These are phyloP conservation scores for Thuidium tamariscinum DNA, from an alignment of 225 moss, liverwort and hornwort species.

Conservation along the genomic window DNA sequence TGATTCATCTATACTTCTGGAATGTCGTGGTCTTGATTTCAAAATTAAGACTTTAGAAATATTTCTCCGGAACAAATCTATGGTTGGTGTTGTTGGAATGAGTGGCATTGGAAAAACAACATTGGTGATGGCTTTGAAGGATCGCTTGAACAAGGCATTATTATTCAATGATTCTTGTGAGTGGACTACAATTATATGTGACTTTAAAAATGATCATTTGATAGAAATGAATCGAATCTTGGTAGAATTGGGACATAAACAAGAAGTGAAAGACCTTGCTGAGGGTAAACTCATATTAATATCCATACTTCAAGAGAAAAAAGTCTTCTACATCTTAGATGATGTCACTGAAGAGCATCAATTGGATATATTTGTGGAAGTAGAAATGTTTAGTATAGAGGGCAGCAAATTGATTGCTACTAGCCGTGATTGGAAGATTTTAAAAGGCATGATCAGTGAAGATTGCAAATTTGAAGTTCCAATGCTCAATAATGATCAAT, in stretches of 20 bases:
- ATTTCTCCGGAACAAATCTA: background rate
- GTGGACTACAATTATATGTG: background rate
- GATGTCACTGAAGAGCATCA: background rate
- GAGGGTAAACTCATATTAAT: background rate
- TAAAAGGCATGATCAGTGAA: background rate
- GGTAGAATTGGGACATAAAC: background rate
- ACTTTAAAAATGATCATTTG: background rate
- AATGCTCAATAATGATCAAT: background rate
- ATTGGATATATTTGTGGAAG: background rate
- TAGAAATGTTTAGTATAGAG: rapidly evolving
- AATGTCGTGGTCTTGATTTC: background rate
- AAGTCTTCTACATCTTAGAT: background rate
- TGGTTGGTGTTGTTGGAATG: background rate
- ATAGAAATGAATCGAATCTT: background rate
- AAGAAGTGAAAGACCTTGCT: background rate
- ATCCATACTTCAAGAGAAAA: rapidly evolving
- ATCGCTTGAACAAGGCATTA: background rate
- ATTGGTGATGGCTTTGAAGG: background rate
- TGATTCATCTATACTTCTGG: background rate
- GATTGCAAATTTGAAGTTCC: background rate
- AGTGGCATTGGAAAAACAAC: background rate
- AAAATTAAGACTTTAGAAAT: background rate
- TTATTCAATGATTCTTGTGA: background rate
- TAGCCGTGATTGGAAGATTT: background rate
- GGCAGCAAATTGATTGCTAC: background rate